Evolutionary conservation across 164 flowering plant species (phyloP), one percentile per base, ranked within the genome.

Genomic region (Taxillus chinensis): DNA sequence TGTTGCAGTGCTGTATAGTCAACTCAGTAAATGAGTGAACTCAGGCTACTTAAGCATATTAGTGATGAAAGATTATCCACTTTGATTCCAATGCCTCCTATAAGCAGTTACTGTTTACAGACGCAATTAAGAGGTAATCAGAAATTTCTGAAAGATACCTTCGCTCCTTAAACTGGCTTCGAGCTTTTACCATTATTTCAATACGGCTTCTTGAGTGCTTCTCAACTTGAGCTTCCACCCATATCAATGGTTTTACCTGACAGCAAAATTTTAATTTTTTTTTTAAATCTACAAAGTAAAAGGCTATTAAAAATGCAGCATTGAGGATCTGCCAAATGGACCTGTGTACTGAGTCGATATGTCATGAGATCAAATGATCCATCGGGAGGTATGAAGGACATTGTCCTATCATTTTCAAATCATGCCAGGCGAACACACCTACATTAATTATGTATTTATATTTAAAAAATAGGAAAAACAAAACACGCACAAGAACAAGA

Each of bases 201-300:
- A 89, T 79, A 63, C 96, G 95, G 62, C 96, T 91, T 78, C 88
- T 89, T 57, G 99, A 89, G 71, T 93, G 96, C 73, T 74, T 86
- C 75, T 90, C 97, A 41, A 93, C 80, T 74, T 89, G 97, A 64
- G 99, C 99, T 80, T 93, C 99, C 63, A 90, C 99, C 99, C 99
- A 93, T 50, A 93, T 78, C 56, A 93, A 73, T 73, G 99, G 97
- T 71, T 93, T 93, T 45, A 91, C 97, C 97, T 93, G 74, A 64
- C 61, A 68, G 57, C 41, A 59, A 52, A 9, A 55, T 6, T 51
- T 4, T 5, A 62, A 50, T 58, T 39, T 39, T 57, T 38, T 63
- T 56, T 46, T 0, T 17, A 55, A 10, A 63, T 15, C 5, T 50
- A 39, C 45, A 55, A 49, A 6, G 55, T 27, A 0, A 59, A 50